Evolutionary conservation across 2,329 filamentous ascomycete species (phyloP).

Genomic region (Colletotrichum agaves): DNA sequence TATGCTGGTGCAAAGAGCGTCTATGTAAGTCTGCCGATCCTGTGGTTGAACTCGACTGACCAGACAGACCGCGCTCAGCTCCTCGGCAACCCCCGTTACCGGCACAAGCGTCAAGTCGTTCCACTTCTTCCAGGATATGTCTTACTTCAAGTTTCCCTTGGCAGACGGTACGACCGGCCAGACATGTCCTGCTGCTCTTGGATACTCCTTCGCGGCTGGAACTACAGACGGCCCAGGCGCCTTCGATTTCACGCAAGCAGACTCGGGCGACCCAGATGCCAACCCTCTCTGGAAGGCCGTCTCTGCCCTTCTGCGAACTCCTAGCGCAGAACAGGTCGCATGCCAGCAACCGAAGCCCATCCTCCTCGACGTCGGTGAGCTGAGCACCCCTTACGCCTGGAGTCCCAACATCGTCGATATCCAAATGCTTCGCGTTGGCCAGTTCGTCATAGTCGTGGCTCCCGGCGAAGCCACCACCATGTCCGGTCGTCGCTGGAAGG

Average conservation of each 20-base stretch:
- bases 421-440: slow-evolving; percentile 85
- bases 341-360: slow-evolving; percentile 89
- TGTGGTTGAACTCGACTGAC: slow-evolving; percentile 37
- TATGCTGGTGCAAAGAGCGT: slow-evolving; percentile 65
- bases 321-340: slow-evolving; percentile 73
- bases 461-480: slow-evolving; percentile 93
- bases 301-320: slow-evolving; percentile 76
- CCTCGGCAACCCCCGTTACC: slow-evolving; percentile 60
- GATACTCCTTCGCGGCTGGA: slow-evolving; percentile 92
- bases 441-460: slow-evolving; percentile 84
- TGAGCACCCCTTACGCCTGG: slow-evolving; percentile 84
- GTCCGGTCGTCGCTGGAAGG: slow-evolving; percentile 88
- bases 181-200: slow-evolving; percentile 88
- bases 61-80: slow-evolving; percentile 64
- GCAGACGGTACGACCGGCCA: slow-evolving; percentile 75
- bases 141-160: slow-evolving; percentile 77
- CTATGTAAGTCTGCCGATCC: slow-evolving; percentile 49
- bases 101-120: slow-evolving; percentile 80
- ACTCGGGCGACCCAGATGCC: slow-evolving; percentile 72
- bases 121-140: slow-evolving; percentile 87
- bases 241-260: slow-evolving; percentile 94
- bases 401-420: slow-evolving; percentile 92
- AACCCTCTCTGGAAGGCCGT: slow-evolving; percentile 86
- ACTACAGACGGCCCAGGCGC: slow-evolving; percentile 91
- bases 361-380: slow-evolving; percentile 86